phyloP scores from a whole-genome alignment of 2,329 filamentous ascomycete genomes.

The Ramichloridium luteum region DNA sequence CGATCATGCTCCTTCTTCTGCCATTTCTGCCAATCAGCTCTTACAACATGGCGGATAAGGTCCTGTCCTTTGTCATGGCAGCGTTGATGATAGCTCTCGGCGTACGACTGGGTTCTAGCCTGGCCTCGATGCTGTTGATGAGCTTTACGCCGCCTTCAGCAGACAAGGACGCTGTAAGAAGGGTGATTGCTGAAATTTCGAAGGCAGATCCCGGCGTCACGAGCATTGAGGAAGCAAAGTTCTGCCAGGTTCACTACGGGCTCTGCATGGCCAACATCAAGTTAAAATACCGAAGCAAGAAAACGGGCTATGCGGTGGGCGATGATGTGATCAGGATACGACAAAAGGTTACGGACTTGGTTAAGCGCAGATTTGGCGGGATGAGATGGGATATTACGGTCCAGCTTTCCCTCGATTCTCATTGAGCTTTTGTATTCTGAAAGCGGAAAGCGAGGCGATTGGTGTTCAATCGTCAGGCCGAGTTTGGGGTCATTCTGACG shows the following conservation, averaged over 20 bases:
- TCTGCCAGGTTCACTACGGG: constrained; percentile 98
- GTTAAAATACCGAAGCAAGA: constrained; percentile 50
- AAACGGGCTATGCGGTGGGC: constrained; percentile 45
- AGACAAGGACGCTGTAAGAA: constrained; percentile 43
- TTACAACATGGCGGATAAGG: constrained; percentile 71
- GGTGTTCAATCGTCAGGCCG: too few relatives aligned
- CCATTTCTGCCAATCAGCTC: constrained; percentile 71
- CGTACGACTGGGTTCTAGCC: constrained; percentile 65
- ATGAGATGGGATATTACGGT: constrained; percentile 89
- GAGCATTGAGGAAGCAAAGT: constrained; percentile 76
- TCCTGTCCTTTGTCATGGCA: constrained; percentile 70
- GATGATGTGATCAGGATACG: constrained; percentile 60
- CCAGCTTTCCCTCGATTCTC: too few relatives aligned
- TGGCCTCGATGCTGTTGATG: constrained; percentile 94
- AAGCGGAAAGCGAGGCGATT: too few relatives aligned
- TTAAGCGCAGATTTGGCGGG: constrained; percentile 76
- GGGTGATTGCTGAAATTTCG: constrained; percentile 70
- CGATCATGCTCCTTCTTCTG: constrained; percentile 63
- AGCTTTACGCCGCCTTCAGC: constrained; percentile 49
- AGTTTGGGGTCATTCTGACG: too few relatives aligned
- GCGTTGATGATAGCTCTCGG: constrained; percentile 82
- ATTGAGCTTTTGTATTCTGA: too few relatives aligned
- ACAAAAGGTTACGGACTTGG: constrained; percentile 61
- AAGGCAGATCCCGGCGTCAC: constrained; percentile 62
- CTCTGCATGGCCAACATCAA: constrained; percentile 92